Evolutionary conservation across 208 protist genomes (phyloP), one percentile per base, ranked within the genome.

Genomic region (Endotrypanum monterogeii): DNA sequence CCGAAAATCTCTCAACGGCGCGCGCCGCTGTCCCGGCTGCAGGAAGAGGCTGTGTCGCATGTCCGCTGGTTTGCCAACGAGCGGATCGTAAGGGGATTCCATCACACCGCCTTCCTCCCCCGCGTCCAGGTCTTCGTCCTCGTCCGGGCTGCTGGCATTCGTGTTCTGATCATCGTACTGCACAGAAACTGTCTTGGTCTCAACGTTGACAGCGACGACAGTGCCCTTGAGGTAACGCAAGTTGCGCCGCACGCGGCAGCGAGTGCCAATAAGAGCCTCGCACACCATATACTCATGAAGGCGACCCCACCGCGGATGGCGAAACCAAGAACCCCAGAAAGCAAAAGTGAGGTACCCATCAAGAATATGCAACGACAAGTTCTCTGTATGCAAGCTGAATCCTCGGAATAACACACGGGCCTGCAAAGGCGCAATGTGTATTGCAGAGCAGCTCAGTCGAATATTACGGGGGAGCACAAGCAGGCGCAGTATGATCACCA

Each of bases 261-360:
- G 82, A 37, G 80, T 88, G 46, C 90, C 90, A 30, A 95, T 76
- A 44, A 97, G 83, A 28, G 79, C 74, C 16, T 93, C 83, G 23
- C 54, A 80, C 18, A 96, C 30, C 91, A 96, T 94, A 69, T 90
- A 92, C 56, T 95, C 90, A 20, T 85, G 84, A 66, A 96, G 73
- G 16, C 52, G 77, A 30, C 87, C 87, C 89, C 90, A 97, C 16
- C 80, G 62, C 9, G 82, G 65, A 65, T 88, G 79, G 35, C 72
- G 67, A 35, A 85, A 79, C 83, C 87, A 91, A n/a, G 82, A 85
- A 28, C 83, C 87, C 87, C 88, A 94, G 70, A 95, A 89, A 14
- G 73, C 72, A 62, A 97, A 89, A 3, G 91, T 91, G 50, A 93
- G 54, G 75, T 97, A 92, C 18, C 93, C 93, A 67, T 97, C 93